Evolutionary conservation across 1,284 basidiomycete species (phyloP).

Genomic region (Vanrija sp.): DNA sequence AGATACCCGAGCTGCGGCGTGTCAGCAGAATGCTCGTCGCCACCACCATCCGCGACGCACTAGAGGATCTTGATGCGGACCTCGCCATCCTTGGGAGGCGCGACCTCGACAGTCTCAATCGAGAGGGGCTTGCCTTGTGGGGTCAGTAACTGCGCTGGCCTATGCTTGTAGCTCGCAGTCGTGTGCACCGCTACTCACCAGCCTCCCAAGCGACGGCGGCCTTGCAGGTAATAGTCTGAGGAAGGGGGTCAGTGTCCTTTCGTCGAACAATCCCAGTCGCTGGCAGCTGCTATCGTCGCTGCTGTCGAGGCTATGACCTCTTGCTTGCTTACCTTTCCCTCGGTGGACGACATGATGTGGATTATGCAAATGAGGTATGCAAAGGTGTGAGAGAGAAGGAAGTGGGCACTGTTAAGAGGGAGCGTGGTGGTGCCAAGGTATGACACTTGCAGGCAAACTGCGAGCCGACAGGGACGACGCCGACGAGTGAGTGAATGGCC

Average conservation of each 20-base stretch:
- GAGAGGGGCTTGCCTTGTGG: conserved; percentile 63
- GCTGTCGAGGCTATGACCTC: too few relatives aligned
- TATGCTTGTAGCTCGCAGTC: not conserved
- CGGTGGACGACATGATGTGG: conserved; percentile 6
- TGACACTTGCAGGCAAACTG: too few relatives aligned
- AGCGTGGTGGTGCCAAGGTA: too few relatives aligned
- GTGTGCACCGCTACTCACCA: conserved; percentile 50
- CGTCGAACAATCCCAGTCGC: too few relatives aligned
- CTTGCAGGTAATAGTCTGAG: conserved; percentile 75
- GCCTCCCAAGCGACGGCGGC: conserved; percentile 97
- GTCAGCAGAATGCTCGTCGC: conserved; percentile 7
- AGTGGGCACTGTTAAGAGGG: too few relatives aligned
- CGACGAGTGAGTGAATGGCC: too few relatives aligned
- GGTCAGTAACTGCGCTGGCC: not conserved
- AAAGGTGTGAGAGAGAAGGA: too few relatives aligned
- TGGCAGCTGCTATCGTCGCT: too few relatives aligned
- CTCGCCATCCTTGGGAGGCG: conserved; percentile 83
- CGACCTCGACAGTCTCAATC: conserved; percentile 89
- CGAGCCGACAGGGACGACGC: too few relatives aligned
- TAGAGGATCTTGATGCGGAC: conserved; percentile 89
- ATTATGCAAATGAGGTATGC: too few relatives aligned
- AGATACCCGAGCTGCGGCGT: conserved; percentile 67
- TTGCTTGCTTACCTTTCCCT: conserved; percentile 10
- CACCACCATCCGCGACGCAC: conserved; percentile 52
- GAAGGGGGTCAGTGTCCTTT: not conserved